Percentiles rank a stretch among this genome's conserved stretches.
phyloP scores from a whole-genome alignment of 1,139 yeast genomes.

The Yamadazyma triangularis region DNA sequence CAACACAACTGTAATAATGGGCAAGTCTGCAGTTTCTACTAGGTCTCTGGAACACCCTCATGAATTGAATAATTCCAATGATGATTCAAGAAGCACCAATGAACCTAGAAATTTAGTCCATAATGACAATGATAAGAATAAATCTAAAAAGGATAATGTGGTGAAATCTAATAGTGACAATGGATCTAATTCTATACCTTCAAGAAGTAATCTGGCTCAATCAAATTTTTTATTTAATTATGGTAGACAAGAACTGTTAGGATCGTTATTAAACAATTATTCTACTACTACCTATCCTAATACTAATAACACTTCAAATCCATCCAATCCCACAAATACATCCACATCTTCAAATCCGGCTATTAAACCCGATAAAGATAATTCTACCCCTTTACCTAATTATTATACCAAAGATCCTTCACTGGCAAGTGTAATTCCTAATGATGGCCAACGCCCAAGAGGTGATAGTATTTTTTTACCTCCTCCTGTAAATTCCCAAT shows the following conservation, averaged over 20 bases:
- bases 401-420: conserved; percentile 3
- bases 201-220: conserved; percentile 1
- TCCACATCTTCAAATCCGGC: conserved; percentile 2
- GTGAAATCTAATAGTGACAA: not conserved
- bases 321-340: not conserved
- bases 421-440: conserved; percentile 1
- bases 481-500: conserved; percentile 17
- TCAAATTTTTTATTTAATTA: conserved; percentile 12
- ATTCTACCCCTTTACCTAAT: not conserved
- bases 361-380: not conserved
- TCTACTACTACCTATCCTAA: conserved; percentile 5
- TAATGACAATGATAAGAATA: conserved; percentile 1
- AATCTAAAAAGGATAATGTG: not conserved
- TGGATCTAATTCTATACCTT: not conserved
- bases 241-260: conserved; percentile 19
- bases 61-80: not conserved
- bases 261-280: conserved; percentile 16
- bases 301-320: not conserved
- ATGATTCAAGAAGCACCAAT: not conserved
- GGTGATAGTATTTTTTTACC: conserved; percentile 31
- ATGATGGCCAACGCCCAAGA: conserved; percentile 17
- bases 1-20: conserved; percentile 1
- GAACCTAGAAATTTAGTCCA: conserved; percentile 1
- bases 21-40: conserved; percentile 4
- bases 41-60: conserved; percentile 1